Evolutionary conservation across 148 eudicot genomes (phyloP).

Genomic region (Rhododendron mucronatum): DNA sequence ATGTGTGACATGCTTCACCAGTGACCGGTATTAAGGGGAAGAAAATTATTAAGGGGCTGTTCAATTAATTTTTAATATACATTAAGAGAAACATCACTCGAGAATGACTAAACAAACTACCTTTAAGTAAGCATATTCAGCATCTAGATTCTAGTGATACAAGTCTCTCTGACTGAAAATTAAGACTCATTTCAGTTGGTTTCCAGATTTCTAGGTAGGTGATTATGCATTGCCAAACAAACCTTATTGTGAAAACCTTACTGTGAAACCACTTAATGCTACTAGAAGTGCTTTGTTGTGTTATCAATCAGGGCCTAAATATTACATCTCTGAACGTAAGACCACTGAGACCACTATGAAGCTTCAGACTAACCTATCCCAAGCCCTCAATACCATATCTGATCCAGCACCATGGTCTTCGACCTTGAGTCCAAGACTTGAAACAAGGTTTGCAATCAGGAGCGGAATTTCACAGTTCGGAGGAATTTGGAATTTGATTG

Average conservation of each 20-base stretch:
- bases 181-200: background rate
- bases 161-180: background rate
- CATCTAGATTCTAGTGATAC: background rate
- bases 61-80: background rate
- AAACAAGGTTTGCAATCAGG: constrained; percentile 70
- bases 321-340: background rate
- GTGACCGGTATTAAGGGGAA: background rate
- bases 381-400: constrained; percentile 76
- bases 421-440: constrained; percentile 64
- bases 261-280: background rate
- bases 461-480: constrained; percentile 68
- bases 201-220: background rate
- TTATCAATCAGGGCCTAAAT: background rate
- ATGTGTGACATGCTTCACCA: background rate
- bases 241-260: background rate
- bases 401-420: constrained; percentile 53
- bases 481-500: constrained; percentile 89
- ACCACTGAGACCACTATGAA: background rate
- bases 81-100: background rate
- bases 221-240: background rate
- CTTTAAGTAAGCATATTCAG: background rate
- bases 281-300: background rate
- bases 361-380: constrained; percentile 64
- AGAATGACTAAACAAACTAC: background rate
- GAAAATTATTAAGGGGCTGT: background rate